Percentiles rank a stretch among this genome's conserved stretches.
phyloP scores from a whole-genome alignment of 768 basidiomycete genomes.

The Russula earlei region DNA sequence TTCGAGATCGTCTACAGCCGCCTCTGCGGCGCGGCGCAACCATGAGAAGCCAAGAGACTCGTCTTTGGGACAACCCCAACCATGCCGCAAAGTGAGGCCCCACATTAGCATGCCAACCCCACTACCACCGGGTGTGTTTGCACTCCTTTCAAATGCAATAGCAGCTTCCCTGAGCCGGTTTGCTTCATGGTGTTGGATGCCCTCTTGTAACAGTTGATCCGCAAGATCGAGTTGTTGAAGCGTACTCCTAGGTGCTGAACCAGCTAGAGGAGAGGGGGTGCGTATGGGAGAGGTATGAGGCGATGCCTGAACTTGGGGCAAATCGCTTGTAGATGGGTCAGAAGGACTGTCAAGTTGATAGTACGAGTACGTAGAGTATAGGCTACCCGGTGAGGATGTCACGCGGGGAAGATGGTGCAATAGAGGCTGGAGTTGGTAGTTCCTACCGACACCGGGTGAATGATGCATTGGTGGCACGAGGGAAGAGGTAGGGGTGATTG shows the following conservation, averaged over 20 bases:
- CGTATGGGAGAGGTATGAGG: conserved; percentile 8
- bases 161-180: conserved; percentile 63
- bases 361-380: conserved; percentile 28
- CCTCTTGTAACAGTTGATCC: conserved; percentile 63
- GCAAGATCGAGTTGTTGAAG: conserved; percentile 31
- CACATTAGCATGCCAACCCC: conserved; percentile 91
- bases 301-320: conserved; percentile 18
- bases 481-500: background rate
- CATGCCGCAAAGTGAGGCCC: conserved; percentile 75
- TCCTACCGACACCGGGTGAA: conserved; percentile 4
- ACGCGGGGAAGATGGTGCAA: conserved; percentile 13
- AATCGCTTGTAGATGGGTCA: conserved; percentile 6
- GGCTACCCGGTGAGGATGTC: conserved; percentile 14
- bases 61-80: conserved; percentile 80
- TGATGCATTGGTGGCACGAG: background rate
- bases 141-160: conserved; percentile 64
- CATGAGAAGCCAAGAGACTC: conserved; percentile 75
- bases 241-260: conserved; percentile 10
- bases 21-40: conserved; percentile 74
- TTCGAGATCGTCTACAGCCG: conserved; percentile 69
- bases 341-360: conserved; percentile 23
- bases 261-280: background rate
- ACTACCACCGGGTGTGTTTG: conserved; percentile 66
- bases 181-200: conserved; percentile 70
- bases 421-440: conserved; percentile 4